A percentile compares a stretch with the other conserved stretches of the same genome.
Evolutionary conservation across 495 filamentous ascomycete species (phyloP).

Genomic region (Glarea lozoyensis): DNA sequence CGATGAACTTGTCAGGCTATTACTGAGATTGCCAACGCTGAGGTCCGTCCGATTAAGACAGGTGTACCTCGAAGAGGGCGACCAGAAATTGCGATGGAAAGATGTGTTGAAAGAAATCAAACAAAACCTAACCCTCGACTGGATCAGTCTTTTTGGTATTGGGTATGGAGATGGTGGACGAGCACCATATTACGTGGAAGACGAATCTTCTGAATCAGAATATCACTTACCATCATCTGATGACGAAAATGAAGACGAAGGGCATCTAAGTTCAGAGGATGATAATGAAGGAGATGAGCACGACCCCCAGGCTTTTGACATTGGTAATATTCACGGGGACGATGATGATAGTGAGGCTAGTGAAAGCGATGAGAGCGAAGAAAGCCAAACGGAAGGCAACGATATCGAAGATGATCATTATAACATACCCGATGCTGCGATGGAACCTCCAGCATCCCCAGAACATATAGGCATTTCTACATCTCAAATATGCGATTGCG

Average conservation of each 20-base stretch:
- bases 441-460: background rate
- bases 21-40: constrained; percentile 47
- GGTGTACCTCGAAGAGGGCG: constrained; percentile 48
- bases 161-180: constrained; percentile 40
- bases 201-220: constrained; percentile 30
- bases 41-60: constrained; percentile 48
- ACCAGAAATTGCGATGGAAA: constrained; percentile 52
- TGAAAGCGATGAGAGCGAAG: constrained; percentile 14
- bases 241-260: constrained; percentile 14
- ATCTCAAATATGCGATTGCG: background rate
- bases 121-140: constrained; percentile 50
- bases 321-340: constrained; percentile 5
- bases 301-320: background rate
- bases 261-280: background rate
- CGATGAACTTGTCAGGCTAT: constrained; percentile 49
- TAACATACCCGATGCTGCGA: background rate
- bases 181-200: constrained; percentile 16
- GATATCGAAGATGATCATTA: constrained; percentile 5
- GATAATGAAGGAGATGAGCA: background rate
- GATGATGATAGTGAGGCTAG: constrained; percentile 15
- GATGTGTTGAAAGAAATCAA: constrained; percentile 50
- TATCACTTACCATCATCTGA: background rate
- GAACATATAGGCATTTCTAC: background rate
- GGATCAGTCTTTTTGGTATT: constrained; percentile 51
- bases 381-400: background rate